Base-by-base conservation (phyloP, 345 rosid genomes). In the Aquilaria malaccensis region DNA sequence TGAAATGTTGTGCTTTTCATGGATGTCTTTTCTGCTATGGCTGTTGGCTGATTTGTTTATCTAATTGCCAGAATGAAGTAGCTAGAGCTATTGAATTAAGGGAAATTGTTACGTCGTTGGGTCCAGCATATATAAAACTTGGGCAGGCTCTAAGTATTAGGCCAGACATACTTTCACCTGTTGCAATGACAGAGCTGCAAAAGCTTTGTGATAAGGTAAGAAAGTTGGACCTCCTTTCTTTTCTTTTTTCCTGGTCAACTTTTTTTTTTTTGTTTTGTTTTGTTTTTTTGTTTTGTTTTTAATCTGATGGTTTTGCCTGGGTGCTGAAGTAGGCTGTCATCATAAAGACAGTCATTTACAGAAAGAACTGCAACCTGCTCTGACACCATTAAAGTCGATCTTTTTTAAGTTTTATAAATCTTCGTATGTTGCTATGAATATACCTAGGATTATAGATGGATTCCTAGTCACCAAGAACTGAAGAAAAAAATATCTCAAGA, bases 111-210 rank as follows among this genome's bases (percentile, higher is more conserved):
- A 93, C 98, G 61, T 89, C 98, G 12, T 77, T 93, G 89, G 98
- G 98, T 72, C 98, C 98, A 72, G 97, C 98, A 7, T 93, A 89
- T 65, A 85, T 93, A 59, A 93, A 93, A 74, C 97, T 93, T 69
- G 98, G 98, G 69, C 98, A 93, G 73, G 98, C 98, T 70, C 76
- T 93, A 74, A 93, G 98, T 74, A 93, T 93, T 71, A 93, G 98
- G 41, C 98, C 97, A 7, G 98, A 93, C 76, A 89, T 93, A 56
- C 70, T 93, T 75, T 93, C 98, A 13, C 98, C 98, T 30, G 85
- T 51, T 53, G 98, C 97, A 12, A 93, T 93, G 98, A 71, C 50
- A 45, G 98, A 93, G 85, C 85, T 93, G 75, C 98, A 93, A 72
- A 93, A 89, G 83, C 94, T 93, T 53, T 93, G 98, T 75, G 98